A percentile compares a stretch with the other conserved stretches of the same genome.
Conservation (phyloP, 2,329 filamentous ascomycete species). For the Microdochium bolleyi region DNA sequence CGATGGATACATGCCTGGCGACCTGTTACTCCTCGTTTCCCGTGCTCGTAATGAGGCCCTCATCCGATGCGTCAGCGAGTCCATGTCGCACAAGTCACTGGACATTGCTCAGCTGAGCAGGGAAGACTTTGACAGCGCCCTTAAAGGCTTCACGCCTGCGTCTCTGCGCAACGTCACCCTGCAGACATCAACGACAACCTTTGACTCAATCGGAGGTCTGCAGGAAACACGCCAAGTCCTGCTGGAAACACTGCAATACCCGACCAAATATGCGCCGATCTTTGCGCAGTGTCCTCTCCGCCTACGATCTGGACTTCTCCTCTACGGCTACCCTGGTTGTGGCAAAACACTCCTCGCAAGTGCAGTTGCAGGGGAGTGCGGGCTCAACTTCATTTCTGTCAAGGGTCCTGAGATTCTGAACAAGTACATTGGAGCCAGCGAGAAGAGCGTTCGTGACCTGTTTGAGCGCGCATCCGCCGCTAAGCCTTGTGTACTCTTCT, state of each 20-base stretch:
- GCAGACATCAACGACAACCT: slow-evolving; percentile 87
- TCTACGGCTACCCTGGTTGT: slow-evolving; percentile 94
- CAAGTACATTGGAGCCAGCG: slow-evolving; percentile 97
- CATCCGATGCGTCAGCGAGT: slow-evolving; percentile 66
- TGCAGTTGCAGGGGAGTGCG: slow-evolving; percentile 95
- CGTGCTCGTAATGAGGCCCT: slow-evolving; percentile 87
- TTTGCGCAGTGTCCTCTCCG: slow-evolving; percentile 93
- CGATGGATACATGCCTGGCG: slow-evolving; percentile 96
- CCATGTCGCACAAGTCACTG: slow-evolving; percentile 34
- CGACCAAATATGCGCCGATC: slow-evolving; percentile 95
- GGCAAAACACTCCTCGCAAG: slow-evolving; percentile 94
- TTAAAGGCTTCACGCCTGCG: slow-evolving; percentile 90
- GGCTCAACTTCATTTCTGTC: slow-evolving; percentile 96
- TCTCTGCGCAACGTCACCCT: slow-evolving; percentile 91
- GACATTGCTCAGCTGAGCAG: slow-evolving; percentile 56
- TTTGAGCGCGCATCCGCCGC: slow-evolving; percentile 91
- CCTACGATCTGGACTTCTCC: slow-evolving; percentile 82
- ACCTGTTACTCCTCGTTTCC: slow-evolving; percentile 77
- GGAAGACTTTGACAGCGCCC: slow-evolving; percentile 73
- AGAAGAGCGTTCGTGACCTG: slow-evolving; percentile 91
- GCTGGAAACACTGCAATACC: slow-evolving; percentile 91
- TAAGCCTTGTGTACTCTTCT: slow-evolving; percentile 90
- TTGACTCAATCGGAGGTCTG: slow-evolving; percentile 85
- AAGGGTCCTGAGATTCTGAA: slow-evolving; percentile 98
- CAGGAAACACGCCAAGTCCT: slow-evolving; percentile 82